Evolutionary conservation across 176 grass and related monocot species (phyloP).

Genomic region (Raddia guianensis): DNA sequence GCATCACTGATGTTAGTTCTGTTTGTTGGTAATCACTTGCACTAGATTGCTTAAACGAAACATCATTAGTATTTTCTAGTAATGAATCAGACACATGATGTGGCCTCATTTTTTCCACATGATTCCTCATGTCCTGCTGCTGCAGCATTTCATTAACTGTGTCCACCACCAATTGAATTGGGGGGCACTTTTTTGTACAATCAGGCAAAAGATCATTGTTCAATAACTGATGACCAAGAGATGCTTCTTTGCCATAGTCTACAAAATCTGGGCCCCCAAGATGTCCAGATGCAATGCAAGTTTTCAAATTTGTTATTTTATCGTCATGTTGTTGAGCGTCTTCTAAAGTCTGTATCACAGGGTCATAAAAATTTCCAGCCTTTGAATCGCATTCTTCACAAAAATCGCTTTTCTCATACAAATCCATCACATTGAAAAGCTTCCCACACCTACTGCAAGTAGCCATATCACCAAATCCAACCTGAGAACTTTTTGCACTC

Average conservation of each 20-base stretch:
- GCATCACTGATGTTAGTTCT: constrained; percentile 22
- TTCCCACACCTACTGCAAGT: constrained; percentile 67
- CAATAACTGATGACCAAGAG: constrained; percentile 42
- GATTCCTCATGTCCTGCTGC: constrained; percentile 33
- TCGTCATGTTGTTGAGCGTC: constrained; percentile 39
- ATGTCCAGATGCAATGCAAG: constrained; percentile 16
- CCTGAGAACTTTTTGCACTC: constrained; percentile 34
- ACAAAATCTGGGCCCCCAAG: constrained; percentile 16
- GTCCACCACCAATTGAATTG: constrained; percentile 27
- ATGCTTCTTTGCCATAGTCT: constrained; percentile 32
- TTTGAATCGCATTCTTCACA: constrained; percentile 59
- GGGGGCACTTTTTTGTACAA: neutral
- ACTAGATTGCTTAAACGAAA: constrained; percentile 20
- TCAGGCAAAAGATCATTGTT: constrained; percentile 31
- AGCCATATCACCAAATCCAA: constrained; percentile 26
- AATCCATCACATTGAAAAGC: constrained; percentile 36
- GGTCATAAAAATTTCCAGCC: constrained; percentile 22
- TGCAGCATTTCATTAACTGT: constrained; percentile 42
- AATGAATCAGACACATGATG: constrained; percentile 19
- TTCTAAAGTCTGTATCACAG: constrained; percentile 31
- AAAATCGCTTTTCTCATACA: constrained; percentile 40
- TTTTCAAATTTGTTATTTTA: constrained; percentile 26
- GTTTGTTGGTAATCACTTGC: constrained; percentile 31
- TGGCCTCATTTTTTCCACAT: constrained; percentile 23
- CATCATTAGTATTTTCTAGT: constrained; percentile 28